phyloP scores from a whole-genome alignment of 2,329 filamentous ascomycete genomes.

The Dendryphion nanum region DNA sequence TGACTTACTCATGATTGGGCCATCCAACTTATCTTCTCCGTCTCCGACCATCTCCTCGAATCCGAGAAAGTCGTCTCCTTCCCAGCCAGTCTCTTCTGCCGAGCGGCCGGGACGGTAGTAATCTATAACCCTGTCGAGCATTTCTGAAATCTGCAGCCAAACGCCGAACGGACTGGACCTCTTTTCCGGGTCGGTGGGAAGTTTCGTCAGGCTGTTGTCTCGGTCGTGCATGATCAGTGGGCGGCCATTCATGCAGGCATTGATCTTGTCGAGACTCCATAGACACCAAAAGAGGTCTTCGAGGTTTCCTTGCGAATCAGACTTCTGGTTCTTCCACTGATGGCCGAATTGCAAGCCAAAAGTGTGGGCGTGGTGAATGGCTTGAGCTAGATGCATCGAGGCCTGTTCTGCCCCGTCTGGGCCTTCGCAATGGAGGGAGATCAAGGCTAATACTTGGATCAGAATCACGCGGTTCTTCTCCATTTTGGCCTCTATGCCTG shows the following conservation, averaged over 20 bases:
- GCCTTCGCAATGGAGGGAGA: slow-evolving; percentile 49
- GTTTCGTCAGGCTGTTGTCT: slow-evolving; percentile 45
- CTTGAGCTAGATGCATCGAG: slow-evolving; percentile 48
- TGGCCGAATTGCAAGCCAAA: slow-evolving; percentile 47
- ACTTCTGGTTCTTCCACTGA: slow-evolving; percentile 39
- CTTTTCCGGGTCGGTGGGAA: slow-evolving; percentile 43
- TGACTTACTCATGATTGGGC: slow-evolving; percentile 36
- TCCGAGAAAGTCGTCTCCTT: slow-evolving; percentile 45
- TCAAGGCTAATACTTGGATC: slow-evolving; percentile 47
- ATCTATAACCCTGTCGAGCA: slow-evolving; percentile 48
- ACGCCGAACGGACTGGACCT: slow-evolving; percentile 49
- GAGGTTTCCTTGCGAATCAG: slow-evolving; percentile 38
- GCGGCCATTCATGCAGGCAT: slow-evolving; percentile 47
- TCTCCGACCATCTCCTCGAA: slow-evolving; percentile 46
- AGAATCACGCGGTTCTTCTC: slow-evolving; percentile 48
- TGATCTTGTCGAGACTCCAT: slow-evolving; percentile 50
- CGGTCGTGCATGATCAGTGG: slow-evolving; percentile 49
- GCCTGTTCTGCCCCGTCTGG: slow-evolving; percentile 48
- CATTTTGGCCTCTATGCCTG: slow-evolving; percentile 40
- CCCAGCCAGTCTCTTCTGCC: slow-evolving; percentile 46
- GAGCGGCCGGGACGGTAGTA: slow-evolving; percentile 47
- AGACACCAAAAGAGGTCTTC: slow-evolving; percentile 52
- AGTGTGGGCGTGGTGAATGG: slow-evolving; percentile 51
- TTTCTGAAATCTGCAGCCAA: slow-evolving; percentile 45
- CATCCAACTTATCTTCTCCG: slow-evolving; percentile 37